Evolutionary conservation across 176 grass and related monocot genomes (phyloP), one percentile per base, ranked within the genome.

Genomic region (Elymus sibiricus): DNA sequence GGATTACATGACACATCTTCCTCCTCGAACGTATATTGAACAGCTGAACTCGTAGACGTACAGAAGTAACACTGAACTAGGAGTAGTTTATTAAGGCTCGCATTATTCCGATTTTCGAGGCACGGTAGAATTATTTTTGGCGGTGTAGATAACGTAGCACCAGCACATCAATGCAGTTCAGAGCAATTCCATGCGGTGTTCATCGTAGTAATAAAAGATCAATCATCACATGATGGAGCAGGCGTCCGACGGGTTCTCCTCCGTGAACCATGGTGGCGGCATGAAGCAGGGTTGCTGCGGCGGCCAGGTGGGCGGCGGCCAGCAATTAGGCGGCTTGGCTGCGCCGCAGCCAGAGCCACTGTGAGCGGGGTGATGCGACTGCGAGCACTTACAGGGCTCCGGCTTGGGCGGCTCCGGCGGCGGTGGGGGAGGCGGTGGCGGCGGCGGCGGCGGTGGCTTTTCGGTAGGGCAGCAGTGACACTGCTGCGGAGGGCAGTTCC

Each of bases 91-190:
- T 56, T 56, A 40, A 24, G 26, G 7, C 7, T 66, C 10, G 28
- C 24, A 67, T 80, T 85, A 89, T 85, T 89, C 14, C 11, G 12
- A 32, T 42, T 26, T 67, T 29, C n/a, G 81, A 79, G 11, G 16
- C 25, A 5, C 39, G 8, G 79, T 24, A 22, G 35, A 40, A 16
- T 6, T 17, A n/a, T 17, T 17, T 51, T 51, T 19, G 16, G 16
- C 55, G 55, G 55, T 58, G 55, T 2, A 66, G 25, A 5, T 42
- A 9, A 32, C 10, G 16, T 80, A 19, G 26, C 24, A 46, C 2
- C 62, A 15, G 17, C 38, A 29, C 38, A 64, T 26, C 25, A 28
- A 13, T 11, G 47, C 16, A 53, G 49, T 58, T 6, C 38, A 64
- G 19, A 64, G 15, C 37, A 64, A 29, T 12, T 12, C 8, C 11